A percentile compares a stretch with the other conserved stretches of the same genome.
Conservation (phyloP, 2,329 filamentous ascomycete species). For the Cordyceps javanica region DNA sequence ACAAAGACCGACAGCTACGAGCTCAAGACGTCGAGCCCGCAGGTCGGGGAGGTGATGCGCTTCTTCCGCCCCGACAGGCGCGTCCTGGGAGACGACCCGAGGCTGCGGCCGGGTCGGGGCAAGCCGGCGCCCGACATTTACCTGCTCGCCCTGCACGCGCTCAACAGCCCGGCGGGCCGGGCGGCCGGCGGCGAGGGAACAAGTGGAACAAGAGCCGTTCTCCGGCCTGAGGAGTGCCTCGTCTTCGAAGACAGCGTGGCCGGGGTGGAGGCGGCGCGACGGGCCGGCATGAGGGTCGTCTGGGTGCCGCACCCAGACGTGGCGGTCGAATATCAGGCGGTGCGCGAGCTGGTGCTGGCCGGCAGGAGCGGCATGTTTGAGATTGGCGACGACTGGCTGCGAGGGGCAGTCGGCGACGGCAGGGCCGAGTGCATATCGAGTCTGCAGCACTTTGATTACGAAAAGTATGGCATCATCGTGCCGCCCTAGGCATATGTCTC, state of each 20-base stretch:
- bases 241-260: constrained; percentile 56
- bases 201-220: constrained; percentile 45
- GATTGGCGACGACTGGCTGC: constrained; percentile 22
- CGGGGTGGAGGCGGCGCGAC: constrained; percentile 62
- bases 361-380: constrained; percentile 16
- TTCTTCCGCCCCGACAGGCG: constrained; percentile 47
- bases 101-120: constrained; percentile 55
- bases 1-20: constrained; percentile 39
- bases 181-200: no score
- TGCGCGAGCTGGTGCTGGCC: constrained; percentile 11
- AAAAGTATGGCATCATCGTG: constrained; percentile 24
- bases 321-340: neutral
- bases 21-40: constrained; percentile 47
- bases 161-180: constrained; percentile 54
- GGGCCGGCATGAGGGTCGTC: constrained; percentile 67
- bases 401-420: constrained; percentile 29
- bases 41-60: constrained; percentile 20
- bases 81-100: constrained; percentile 59
- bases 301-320: constrained; percentile 39
- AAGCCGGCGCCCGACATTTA: constrained; percentile 73
- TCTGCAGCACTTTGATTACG: constrained; percentile 30
- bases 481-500: no score
- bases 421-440: constrained; percentile 29
- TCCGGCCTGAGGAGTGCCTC: constrained; percentile 30
- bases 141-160: constrained; percentile 53